A percentile compares a stretch with the other conserved stretches of the same genome.
phyloP scores from a whole-genome alignment of 306 rosid species.

The Cicer arietinum region DNA sequence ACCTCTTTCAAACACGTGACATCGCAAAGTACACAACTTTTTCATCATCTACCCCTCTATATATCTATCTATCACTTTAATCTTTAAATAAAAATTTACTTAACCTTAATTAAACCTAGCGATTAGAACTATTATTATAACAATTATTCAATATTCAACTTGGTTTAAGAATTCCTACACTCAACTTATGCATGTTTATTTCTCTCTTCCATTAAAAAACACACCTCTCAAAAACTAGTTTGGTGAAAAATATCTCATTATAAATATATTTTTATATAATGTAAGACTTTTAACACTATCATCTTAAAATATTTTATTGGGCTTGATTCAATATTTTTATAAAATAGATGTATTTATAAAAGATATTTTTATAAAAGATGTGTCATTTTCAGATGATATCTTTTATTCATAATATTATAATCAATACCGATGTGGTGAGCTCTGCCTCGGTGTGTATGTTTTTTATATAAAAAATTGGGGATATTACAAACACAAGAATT shows the following conservation, averaged over 20 bases:
- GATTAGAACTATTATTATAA: not conserved
- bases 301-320: too few species aligned
- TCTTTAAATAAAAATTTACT: not conserved
- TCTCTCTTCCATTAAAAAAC: too few species aligned
- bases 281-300: too few species aligned
- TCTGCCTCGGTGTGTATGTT: conserved; percentile 23
- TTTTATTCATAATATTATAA: not conserved
- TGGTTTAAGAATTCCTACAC: not conserved
- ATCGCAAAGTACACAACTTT: not conserved
- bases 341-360: too few species aligned
- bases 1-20: conserved; percentile 15
- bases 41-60: not conserved
- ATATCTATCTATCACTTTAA: not conserved
- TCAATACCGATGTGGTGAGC: not conserved
- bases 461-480: not conserved
- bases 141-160: not conserved
- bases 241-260: too few species aligned
- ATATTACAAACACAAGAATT: conserved; percentile 15
- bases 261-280: too few species aligned
- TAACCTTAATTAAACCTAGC: not conserved
- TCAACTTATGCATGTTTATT: too few species aligned
- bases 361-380: too few species aligned
- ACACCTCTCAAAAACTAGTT: too few species aligned
- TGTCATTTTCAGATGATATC: too few species aligned
- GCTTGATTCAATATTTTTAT: too few species aligned